These are phyloP conservation scores for Paecilomyces dactylethromorphus DNA, from an alignment of 2,329 filamentous ascomycete genomes.

Conservation along the genomic window DNA sequence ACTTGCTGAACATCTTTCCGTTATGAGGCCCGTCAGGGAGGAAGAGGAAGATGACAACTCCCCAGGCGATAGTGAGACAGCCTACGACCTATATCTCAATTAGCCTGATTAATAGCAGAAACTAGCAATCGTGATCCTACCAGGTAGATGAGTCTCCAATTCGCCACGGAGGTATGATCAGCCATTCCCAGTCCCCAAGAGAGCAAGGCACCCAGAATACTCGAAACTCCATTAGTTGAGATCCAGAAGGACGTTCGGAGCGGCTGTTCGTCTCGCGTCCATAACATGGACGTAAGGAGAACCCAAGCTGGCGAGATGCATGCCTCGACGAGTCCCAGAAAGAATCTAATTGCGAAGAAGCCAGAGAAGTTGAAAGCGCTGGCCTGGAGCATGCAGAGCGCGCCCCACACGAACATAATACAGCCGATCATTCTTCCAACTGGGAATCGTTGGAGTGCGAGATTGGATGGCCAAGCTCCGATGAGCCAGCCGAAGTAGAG, in stretches of 20 bases:
- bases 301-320: constrained; percentile 26
- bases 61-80: constrained; percentile 36
- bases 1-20: constrained; percentile 23
- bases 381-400: constrained; percentile 32
- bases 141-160: constrained; percentile 27
- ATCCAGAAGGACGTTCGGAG: constrained; percentile 30
- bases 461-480: constrained; percentile 34
- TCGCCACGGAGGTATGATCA: constrained; percentile 13
- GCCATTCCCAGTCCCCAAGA: constrained; percentile 29
- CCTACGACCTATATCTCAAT: constrained; percentile 16
- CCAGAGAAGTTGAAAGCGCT: constrained; percentile 34
- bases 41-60: constrained; percentile 13
- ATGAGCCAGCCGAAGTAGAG: constrained; percentile 40
- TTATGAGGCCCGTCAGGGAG: constrained; percentile 23
- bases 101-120: background rate
- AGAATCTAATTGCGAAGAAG: constrained; percentile 41
- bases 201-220: constrained; percentile 30
- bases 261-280: constrained; percentile 30
- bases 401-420: constrained; percentile 38
- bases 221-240: constrained; percentile 30
- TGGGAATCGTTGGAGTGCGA: constrained; percentile 36
- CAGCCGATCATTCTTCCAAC: constrained; percentile 36
- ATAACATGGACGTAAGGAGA: constrained; percentile 32
- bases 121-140: background rate
- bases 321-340: constrained; percentile 37